These are phyloP conservation scores for Saccharum spontaneum DNA, from an alignment of 176 grass and related monocot genomes.

Conservation along the genomic window DNA sequence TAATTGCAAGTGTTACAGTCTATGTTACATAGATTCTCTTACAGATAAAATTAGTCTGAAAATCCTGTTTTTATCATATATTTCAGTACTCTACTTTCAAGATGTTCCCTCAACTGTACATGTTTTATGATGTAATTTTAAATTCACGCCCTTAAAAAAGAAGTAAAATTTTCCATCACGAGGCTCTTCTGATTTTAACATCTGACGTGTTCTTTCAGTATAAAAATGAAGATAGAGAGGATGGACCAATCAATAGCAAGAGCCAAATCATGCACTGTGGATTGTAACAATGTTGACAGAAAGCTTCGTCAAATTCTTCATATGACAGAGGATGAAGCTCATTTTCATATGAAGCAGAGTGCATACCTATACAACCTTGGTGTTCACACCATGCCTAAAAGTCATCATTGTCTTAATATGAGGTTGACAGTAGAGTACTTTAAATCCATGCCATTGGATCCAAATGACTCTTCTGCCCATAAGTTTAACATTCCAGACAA, in stretches of 20 bases:
- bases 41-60: neutral
- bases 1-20: neutral
- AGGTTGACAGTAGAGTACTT: conserved; percentile 97
- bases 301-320: conserved; percentile 95
- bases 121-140: conserved; percentile 13
- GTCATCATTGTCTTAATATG: conserved; percentile 96
- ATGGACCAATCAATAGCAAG: conserved; percentile 73
- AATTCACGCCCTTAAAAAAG: neutral
- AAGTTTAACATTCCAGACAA: conserved; percentile 63
- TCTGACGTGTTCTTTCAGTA: conserved; percentile 55
- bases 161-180: neutral
- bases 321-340: conserved; percentile 92
- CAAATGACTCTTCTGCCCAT: conserved; percentile 47
- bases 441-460: conserved; percentile 55
- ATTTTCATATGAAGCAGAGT: conserved; percentile 98
- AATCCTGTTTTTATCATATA: neutral
- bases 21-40: neutral
- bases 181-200: neutral
- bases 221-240: conserved; percentile 65
- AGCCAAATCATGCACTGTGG: conserved; percentile 71
- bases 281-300: conserved; percentile 91
- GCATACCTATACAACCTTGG: conserved; percentile 93
- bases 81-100: conserved; percentile 3
- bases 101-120: neutral
- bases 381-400: conserved; percentile 99